Evolutionary conservation across 495 filamentous ascomycete species (phyloP).

Genomic region (Penicillium goetzii): DNA sequence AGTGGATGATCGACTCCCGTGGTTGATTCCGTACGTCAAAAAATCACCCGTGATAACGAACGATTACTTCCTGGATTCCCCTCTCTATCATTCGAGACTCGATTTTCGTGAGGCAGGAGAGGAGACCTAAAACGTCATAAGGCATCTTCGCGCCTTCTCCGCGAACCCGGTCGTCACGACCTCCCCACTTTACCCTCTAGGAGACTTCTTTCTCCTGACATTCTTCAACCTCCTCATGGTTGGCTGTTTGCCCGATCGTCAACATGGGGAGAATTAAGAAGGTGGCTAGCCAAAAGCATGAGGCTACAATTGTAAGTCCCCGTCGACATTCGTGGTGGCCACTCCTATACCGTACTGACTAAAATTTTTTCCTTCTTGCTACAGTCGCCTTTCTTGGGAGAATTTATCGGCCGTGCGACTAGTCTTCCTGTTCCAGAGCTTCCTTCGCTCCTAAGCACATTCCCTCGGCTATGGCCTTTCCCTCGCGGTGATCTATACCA

Average conservation of each 20-base stretch:
- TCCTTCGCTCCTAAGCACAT: constrained; percentile 73
- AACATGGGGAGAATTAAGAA: constrained; percentile 98
- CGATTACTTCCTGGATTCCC: constrained; percentile 6
- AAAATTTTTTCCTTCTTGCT: constrained; percentile 35
- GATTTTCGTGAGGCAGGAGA: constrained; percentile 38
- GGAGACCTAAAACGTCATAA: constrained; percentile 51
- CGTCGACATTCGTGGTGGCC: constrained; percentile 13
- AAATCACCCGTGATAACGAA: not conserved
- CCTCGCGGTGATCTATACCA: constrained; percentile 97
- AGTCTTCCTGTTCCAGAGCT: constrained; percentile 74
- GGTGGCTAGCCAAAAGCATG: constrained; percentile 86
- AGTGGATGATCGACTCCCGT: constrained; percentile 17
- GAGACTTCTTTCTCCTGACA: constrained; percentile 37
- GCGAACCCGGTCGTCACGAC: constrained; percentile 41
- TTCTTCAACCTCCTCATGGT: constrained; percentile 50
- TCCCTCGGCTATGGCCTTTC: constrained; percentile 90
- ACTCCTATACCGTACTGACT: constrained; percentile 17
- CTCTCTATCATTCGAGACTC: constrained; percentile 24
- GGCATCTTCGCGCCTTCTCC: constrained; percentile 43
- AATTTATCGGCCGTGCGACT: constrained; percentile 71
- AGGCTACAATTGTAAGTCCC: constrained; percentile 83
- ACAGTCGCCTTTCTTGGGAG: constrained; percentile 83
- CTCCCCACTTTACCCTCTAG: constrained; percentile 36
- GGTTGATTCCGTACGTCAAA: constrained; percentile 6
- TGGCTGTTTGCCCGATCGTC: constrained; percentile 39